Base-by-base conservation (phyloP, 176 grass and related monocot species). In the Avena atlantica region DNA sequence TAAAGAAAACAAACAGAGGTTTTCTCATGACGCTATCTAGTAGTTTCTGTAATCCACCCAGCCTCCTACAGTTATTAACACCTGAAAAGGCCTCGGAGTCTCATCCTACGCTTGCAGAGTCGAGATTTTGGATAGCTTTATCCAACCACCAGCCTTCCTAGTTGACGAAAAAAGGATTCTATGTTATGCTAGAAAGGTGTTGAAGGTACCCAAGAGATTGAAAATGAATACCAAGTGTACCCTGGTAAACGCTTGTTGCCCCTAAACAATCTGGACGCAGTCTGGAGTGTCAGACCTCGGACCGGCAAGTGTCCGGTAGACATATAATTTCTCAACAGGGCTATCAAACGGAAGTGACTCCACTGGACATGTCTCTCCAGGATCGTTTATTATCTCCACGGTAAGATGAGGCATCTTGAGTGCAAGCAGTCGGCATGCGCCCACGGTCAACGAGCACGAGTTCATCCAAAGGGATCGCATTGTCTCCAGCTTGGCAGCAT, bases 381-480 rank as follows among this genome's bases (percentile, higher is more conserved):
- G 74, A 71, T 95, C 89, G 16, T 83, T 86, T 50, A 93, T 89
- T 74, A 95, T 79, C 89, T 95, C 93, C 78, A 95, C 93, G 5
- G 65, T 95, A 66, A 95, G 88, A 16, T 6, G 77, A 6, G 91
- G 91, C 93, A 95, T 95, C 73, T 87, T 91, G 51, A 74, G 45
- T 29, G 91, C 93, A 69, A 95, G 89, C 80, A 82, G 87, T 74
- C 85, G 79, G 83, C 93, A 95, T 52, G 84, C 84, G 19, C 89
- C 93, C 81, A 93, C 57, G 67, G 91, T 95, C 84, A 95, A 76
- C 60, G 60, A 79, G 81, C 91, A 93, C 15, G 93, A 89, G 66
- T 87, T 93, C 91, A 95, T 95, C 93, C 91, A 95, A 95, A 95
- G 93, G 93, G 91, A 95, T 95, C 91, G 91, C 93, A 95, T 93